phyloP scores from a whole-genome alignment of 805 yeast genomes.

The Lipomyces yamanashiensis region DNA sequence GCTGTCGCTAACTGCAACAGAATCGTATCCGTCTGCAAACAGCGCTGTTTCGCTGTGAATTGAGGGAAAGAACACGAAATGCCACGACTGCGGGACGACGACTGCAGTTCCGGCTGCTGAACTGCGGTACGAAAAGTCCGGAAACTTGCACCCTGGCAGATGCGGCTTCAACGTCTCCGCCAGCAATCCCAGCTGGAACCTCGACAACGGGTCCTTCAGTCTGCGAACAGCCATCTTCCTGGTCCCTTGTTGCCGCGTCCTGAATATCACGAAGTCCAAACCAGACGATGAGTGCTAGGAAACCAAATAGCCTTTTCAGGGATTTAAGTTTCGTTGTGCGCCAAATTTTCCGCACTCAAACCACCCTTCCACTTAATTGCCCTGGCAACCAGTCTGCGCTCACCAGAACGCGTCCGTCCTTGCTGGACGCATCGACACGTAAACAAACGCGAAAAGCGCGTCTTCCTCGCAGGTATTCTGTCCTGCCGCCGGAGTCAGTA shows the following conservation, averaged over 20 bases:
- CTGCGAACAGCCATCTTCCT: conserved; percentile 1
- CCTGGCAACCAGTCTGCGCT: background rate
- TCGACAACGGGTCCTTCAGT: conserved; percentile 22
- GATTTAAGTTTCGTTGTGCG: no score
- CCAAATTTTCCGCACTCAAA: background rate
- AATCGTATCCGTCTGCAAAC: conserved; percentile 31
- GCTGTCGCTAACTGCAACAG: conserved; percentile 9
- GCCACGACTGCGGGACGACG: conserved; percentile 31
- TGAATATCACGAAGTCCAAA: no score
- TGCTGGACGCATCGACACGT: background rate
- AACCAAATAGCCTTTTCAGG: no score
- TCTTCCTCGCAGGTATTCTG: no score
- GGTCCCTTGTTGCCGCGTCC: no score
- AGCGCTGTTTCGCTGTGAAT: conserved; percentile 13
- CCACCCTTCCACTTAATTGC: background rate
- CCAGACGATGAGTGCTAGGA: no score
- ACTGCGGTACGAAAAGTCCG: conserved; percentile 15
- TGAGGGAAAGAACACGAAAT: conserved; percentile 30
- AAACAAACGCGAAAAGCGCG: background rate
- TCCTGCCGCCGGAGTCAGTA: no score
- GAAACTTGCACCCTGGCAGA: conserved; percentile 26
- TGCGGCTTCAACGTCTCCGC: conserved; percentile 26
- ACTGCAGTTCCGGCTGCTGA: background rate
- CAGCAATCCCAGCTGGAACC: conserved; percentile 20
- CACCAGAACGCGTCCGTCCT: background rate